Base-by-base conservation (phyloP, 2,329 filamentous ascomycete genomes). In the Aspergillus sp. region DNA sequence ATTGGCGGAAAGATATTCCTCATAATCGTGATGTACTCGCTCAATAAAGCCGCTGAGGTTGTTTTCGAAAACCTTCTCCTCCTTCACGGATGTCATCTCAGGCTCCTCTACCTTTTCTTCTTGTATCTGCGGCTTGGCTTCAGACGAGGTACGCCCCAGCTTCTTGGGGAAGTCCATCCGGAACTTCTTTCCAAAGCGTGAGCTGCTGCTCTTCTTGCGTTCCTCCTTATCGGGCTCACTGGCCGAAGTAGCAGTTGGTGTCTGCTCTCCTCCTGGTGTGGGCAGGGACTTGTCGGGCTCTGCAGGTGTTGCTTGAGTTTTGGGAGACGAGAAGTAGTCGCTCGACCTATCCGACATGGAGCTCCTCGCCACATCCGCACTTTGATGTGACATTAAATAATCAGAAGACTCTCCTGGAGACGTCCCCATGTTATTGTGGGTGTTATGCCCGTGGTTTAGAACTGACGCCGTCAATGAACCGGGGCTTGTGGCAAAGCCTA, bases 131-230 rank as follows among this genome's bases (percentile, higher is more conserved):
- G 90, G 87, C 71, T 95, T 96, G 59, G 90, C 76, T 62, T 89
- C 84, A 6, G 83, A 83, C 25, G 84, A 84, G 0, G 84, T 84
- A 15, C 91, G 85, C 12, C 87, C 87, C 14, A 93, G 81, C 75
- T 96, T 96, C 79, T 96, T 97, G 68, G 88, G 89, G 64, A 75
- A 83, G 60, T 81, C 84, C 85, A 90, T 89, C 48, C 89, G 87
- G 73, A 96, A 93, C 67, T 91, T 91, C 77, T 93, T 95, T 44
- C 89, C 87, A 71, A 96, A 96, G 6, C 91, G 79, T 2, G 84
- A 87, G 55, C 81, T 66, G 55, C 81, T 66, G 2, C 69, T 72
- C 51, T 76, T 76, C 60, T 84, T 83, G 62, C 90, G 87, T 64
- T 85, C 84, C 68, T 86, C 78, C 73, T 89, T 81, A 57, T 86